Conservation (phyloP, 768 basidiomycete species). For the Vararia minispora region DNA sequence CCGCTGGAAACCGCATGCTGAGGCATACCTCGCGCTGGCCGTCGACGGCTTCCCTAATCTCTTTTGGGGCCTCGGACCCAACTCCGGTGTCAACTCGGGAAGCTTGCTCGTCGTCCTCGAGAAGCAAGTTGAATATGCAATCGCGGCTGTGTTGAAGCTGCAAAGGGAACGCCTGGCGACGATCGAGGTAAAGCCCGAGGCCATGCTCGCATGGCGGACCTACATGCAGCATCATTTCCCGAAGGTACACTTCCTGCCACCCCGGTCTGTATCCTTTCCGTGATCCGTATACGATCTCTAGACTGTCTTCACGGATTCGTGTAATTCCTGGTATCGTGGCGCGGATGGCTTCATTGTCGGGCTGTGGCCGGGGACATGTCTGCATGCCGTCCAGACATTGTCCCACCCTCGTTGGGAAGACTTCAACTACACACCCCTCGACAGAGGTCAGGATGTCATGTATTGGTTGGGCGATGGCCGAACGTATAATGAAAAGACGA, state of each 20-base stretch:
- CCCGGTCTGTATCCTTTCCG: neutral
- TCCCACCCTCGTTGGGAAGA: slow-evolving; percentile 21
- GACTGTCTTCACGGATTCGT: slow-evolving; percentile 17
- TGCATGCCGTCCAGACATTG: slow-evolving; percentile 7
- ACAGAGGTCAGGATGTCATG: slow-evolving; percentile 17
- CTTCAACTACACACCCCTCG: slow-evolving; percentile 13
- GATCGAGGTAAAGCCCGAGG: slow-evolving; percentile 19
- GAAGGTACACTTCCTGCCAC: slow-evolving; percentile 21
- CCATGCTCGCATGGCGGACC: slow-evolving; percentile 19
- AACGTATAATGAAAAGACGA: slow-evolving; percentile 14
- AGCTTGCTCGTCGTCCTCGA: slow-evolving; percentile 19
- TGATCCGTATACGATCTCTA: slow-evolving; percentile 15
- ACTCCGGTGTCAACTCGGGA: slow-evolving; percentile 17
- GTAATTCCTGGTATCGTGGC: slow-evolving; percentile 19
- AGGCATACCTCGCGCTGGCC: slow-evolving; percentile 19
- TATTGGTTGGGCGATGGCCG: slow-evolving; percentile 20
- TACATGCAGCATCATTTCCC: slow-evolving; percentile 20
- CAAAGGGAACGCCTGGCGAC: slow-evolving; percentile 19
- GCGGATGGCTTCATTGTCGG: slow-evolving; percentile 19
- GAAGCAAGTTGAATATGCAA: slow-evolving; percentile 17
- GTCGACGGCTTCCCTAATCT: slow-evolving; percentile 23
- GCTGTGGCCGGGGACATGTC: slow-evolving; percentile 18
- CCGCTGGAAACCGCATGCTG: slow-evolving; percentile 18
- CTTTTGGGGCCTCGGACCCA: slow-evolving; percentile 17
- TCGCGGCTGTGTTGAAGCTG: slow-evolving; percentile 20